phyloP scores from a whole-genome alignment of 2,329 filamentous ascomycete species.

The Aspergillus puulaauensis region DNA sequence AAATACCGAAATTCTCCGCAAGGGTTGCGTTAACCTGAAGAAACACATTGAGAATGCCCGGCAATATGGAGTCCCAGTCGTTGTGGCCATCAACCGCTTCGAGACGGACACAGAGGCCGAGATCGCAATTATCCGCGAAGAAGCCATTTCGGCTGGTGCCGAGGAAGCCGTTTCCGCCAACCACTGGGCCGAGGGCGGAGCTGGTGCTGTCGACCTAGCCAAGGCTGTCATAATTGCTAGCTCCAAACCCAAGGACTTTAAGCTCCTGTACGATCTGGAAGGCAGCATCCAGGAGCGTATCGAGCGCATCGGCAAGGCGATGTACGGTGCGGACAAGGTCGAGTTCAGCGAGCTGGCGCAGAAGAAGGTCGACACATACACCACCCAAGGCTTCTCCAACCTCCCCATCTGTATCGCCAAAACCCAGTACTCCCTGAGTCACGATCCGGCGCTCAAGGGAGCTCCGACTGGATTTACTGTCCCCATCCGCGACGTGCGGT shows the following conservation, averaged over 20 bases:
- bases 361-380: conserved; percentile 95
- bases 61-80: conserved; percentile 85
- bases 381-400: conserved; percentile 85
- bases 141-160: conserved; percentile 86
- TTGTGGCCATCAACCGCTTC: conserved; percentile 97
- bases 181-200: conserved; percentile 95
- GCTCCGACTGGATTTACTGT: conserved; percentile 92
- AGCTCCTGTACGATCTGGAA: conserved; percentile 79
- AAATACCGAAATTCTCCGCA: conserved; percentile 86
- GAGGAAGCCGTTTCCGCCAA: conserved; percentile 91
- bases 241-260: conserved; percentile 81
- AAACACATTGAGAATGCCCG: conserved; percentile 94
- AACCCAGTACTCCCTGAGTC: conserved; percentile 95
- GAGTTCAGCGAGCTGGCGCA: conserved; percentile 93
- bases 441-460: conserved; percentile 91
- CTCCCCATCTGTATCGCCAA: conserved; percentile 96
- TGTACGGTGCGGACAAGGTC: conserved; percentile 89
- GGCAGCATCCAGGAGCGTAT: conserved; percentile 84
- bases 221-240: conserved; percentile 81
- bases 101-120: conserved; percentile 91
- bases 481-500: conserved; percentile 87
- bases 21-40: conserved; percentile 88
- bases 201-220: conserved; percentile 84
- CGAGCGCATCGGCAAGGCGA: conserved; percentile 82
- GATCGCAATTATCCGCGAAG: conserved; percentile 82